Evolutionary conservation across 164 flowering plant species (phyloP).

Genomic region (Brasenia schreberi): DNA sequence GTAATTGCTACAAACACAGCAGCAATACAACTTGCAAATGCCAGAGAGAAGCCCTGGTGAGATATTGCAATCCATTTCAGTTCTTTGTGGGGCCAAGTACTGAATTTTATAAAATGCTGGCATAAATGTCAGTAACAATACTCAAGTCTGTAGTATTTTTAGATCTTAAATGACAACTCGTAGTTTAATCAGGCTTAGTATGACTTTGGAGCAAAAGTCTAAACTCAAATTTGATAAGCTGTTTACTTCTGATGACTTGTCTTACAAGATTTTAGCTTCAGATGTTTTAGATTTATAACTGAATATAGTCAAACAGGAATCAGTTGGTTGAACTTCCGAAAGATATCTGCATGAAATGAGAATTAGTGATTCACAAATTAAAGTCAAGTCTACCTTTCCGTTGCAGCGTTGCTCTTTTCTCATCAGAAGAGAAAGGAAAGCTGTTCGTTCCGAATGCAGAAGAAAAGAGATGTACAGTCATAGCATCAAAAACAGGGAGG

Average conservation of each 20-base stretch:
- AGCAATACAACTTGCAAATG: conserved; percentile 76
- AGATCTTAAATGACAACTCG: not conserved
- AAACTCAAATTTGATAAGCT: too few species aligned
- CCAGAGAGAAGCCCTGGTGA: conserved; percentile 76
- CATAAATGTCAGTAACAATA: too few species aligned
- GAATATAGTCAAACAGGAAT: not conserved
- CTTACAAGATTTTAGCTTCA: not conserved
- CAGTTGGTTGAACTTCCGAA: not conserved
- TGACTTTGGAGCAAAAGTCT: not conserved
- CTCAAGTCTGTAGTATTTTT: too few species aligned
- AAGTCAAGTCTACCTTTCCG: not conserved
- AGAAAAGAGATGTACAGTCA: conserved; percentile 44
- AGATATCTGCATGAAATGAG: not conserved
- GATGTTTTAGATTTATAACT: not conserved
- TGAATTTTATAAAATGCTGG: too few species aligned
- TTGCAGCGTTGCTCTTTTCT: conserved; percentile 59
- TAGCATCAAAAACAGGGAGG: conserved; percentile 67
- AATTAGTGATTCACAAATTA: not conserved
- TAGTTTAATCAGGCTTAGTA: not conserved
- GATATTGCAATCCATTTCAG: not conserved
- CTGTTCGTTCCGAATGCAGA: conserved; percentile 56
- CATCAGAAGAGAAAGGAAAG: conserved; percentile 57
- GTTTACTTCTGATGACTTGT: not conserved
- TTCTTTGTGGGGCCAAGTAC: too few species aligned
- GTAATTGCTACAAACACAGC: conserved; percentile 86